phyloP scores from a whole-genome alignment of 148 eudicot species.

The Pharnaceum exiguum region DNA sequence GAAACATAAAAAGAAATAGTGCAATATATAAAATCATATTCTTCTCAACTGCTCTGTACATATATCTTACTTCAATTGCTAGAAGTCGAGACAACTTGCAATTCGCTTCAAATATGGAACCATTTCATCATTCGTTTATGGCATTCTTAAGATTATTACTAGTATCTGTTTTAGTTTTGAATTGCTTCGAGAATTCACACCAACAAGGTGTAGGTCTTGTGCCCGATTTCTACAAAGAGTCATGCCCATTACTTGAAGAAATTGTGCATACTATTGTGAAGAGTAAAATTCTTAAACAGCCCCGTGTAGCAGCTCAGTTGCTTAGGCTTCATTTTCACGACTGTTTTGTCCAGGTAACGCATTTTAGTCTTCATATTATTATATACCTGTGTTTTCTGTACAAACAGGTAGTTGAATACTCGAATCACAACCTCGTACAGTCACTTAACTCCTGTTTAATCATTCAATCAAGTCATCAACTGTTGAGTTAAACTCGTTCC shows the following conservation, averaged over 20 bases:
- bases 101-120: background rate
- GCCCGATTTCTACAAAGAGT: conserved; percentile 40
- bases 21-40: background rate
- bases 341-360: conserved; percentile 57
- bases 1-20: conserved; percentile 6
- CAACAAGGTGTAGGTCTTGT: conserved; percentile 18
- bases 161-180: conserved; percentile 13
- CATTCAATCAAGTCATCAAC: too few species aligned
- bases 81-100: background rate
- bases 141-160: conserved; percentile 8
- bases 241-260: conserved; percentile 46
- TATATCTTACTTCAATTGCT: background rate
- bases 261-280: conserved; percentile 42
- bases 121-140: background rate
- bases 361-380: background rate
- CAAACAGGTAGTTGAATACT: too few species aligned
- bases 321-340: conserved; percentile 70
- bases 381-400: too few species aligned
- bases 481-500: too few species aligned
- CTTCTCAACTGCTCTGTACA: background rate
- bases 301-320: conserved; percentile 58
- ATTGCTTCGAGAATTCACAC: conserved; percentile 10
- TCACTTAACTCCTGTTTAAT: too few species aligned
- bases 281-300: conserved; percentile 45
- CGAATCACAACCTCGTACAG: too few species aligned